A percentile compares a stretch with the other conserved stretches of the same genome.
Evolutionary conservation across 148 eudicot species (phyloP).

Genomic region (Dianthus caryophyllus): DNA sequence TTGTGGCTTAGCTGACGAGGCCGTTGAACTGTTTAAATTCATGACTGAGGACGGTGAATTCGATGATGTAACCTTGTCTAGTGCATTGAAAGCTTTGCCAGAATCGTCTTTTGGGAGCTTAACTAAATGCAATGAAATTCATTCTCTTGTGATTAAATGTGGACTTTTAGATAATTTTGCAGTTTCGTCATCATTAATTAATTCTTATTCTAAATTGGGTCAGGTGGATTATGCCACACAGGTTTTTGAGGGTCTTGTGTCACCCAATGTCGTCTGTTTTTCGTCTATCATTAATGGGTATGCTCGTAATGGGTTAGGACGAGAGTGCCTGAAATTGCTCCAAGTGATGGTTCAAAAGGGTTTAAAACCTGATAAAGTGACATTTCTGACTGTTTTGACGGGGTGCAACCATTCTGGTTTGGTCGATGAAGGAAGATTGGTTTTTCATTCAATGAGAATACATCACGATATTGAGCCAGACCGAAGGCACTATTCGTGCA

Average conservation of each 20-base stretch:
- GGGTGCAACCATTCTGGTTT: slow-evolving; percentile 82
- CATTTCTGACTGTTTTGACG: slow-evolving; percentile 59
- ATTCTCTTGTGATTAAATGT: slow-evolving; percentile 56
- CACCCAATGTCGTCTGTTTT: slow-evolving; percentile 55
- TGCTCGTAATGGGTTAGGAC: slow-evolving; percentile 69
- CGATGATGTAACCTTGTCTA: slow-evolving; percentile 65
- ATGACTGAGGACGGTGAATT: slow-evolving; percentile 56
- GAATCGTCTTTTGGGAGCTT: slow-evolving; percentile 42
- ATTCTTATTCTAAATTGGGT: slow-evolving; percentile 62
- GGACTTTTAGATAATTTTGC: slow-evolving; percentile 42
- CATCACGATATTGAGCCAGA: slow-evolving; percentile 47
- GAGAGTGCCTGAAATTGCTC: slow-evolving; percentile 48
- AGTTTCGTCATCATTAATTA: slow-evolving; percentile 57
- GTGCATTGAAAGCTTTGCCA: slow-evolving; percentile 58
- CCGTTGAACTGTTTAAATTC: slow-evolving; percentile 58
- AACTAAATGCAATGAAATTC: slow-evolving; percentile 50
- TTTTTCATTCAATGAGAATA: slow-evolving; percentile 50
- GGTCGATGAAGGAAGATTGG: slow-evolving; percentile 54
- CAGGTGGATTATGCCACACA: slow-evolving; percentile 37
- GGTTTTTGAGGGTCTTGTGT: slow-evolving; percentile 41
- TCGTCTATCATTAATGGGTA: slow-evolving; percentile 67
- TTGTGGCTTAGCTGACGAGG: slow-evolving; percentile 50
- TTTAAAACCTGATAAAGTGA: slow-evolving; percentile 64
- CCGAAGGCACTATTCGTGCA: slow-evolving; percentile 56
- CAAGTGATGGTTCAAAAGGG: slow-evolving; percentile 49